phyloP scores from a whole-genome alignment of 345 rosid genomes.

The Barbarea vulgaris region DNA sequence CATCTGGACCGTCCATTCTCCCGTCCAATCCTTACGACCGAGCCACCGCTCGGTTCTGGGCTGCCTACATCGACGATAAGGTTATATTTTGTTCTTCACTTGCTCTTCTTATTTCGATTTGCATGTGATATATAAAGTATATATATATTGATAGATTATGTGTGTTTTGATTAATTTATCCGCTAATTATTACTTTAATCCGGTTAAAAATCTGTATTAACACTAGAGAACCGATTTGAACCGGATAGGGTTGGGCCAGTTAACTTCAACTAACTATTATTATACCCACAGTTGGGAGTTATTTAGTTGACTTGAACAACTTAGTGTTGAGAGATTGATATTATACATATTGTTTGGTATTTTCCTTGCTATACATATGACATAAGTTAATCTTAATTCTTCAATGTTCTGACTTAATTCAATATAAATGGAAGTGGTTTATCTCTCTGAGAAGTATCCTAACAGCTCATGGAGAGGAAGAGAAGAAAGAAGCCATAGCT shows the following conservation, averaged over 20 bases:
- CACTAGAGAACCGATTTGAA: neutral
- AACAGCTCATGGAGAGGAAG: slow-evolving; percentile 47
- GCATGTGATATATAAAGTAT: neutral
- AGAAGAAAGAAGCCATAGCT: slow-evolving; percentile 41
- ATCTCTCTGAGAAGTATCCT: slow-evolving; percentile 34
- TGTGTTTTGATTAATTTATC: neutral
- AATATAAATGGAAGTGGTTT: slow-evolving; percentile 31
- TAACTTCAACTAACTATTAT: neutral
- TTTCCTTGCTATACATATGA: neutral
- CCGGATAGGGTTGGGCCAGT: neutral
- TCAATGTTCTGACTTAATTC: neutral
- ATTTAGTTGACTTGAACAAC: neutral
- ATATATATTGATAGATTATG: neutral
- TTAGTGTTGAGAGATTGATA: neutral
- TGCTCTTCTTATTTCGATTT: neutral
- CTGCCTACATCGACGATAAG: slow-evolving; percentile 60
- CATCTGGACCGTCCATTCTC: slow-evolving; percentile 60
- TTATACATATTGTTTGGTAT: neutral
- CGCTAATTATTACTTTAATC: neutral
- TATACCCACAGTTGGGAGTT: neutral
- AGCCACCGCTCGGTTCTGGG: slow-evolving; percentile 73
- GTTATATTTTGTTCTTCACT: slow-evolving; percentile 29
- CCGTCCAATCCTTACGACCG: slow-evolving; percentile 65
- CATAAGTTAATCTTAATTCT: neutral
- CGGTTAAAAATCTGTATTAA: neutral